Conservation (phyloP, 2,329 filamentous ascomycete genomes). For the Colletotrichum abscissum region DNA sequence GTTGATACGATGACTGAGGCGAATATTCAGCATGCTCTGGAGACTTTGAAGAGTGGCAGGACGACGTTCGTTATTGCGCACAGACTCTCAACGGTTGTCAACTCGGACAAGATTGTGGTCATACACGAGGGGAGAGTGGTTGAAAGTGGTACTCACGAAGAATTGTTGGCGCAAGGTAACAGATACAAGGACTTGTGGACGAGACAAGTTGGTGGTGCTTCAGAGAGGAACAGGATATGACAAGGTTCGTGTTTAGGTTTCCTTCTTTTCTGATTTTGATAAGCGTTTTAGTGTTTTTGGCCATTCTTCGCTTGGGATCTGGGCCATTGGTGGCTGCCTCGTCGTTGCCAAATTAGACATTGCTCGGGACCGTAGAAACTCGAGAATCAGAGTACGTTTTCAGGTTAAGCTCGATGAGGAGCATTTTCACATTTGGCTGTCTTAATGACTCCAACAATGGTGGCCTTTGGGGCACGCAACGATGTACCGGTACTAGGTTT, state of each 20-base stretch:
- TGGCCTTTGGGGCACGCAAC: not conserved
- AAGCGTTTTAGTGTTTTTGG: not conserved
- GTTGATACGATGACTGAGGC: conserved; percentile 75
- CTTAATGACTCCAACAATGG: not conserved
- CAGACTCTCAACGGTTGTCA: conserved; percentile 20
- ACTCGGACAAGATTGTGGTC: conserved; percentile 15
- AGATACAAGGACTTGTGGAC: conserved; percentile 64
- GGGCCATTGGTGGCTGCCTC: not conserved
- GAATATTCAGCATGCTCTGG: conserved; percentile 71
- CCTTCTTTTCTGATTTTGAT: not conserved
- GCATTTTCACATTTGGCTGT: not conserved
- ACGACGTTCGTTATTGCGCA: conserved; percentile 30
- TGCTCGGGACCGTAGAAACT: not conserved
- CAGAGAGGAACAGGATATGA: not conserved
- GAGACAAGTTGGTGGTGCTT: conserved; percentile 48
- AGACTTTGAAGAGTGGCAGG: conserved; percentile 60
- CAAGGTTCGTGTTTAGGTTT: not conserved
- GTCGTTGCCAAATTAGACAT: not conserved
- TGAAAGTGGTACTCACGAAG: conserved; percentile 29
- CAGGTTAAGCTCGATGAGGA: not conserved
- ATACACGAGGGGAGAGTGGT: conserved; percentile 13
- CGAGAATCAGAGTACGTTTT: not conserved
- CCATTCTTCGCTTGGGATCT: not conserved
- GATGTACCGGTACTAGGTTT: not conserved
- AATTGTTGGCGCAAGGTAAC: conserved; percentile 58